phyloP scores from a whole-genome alignment of 1,284 basidiomycete genomes.

The Wallemia ichthyophaga region DNA sequence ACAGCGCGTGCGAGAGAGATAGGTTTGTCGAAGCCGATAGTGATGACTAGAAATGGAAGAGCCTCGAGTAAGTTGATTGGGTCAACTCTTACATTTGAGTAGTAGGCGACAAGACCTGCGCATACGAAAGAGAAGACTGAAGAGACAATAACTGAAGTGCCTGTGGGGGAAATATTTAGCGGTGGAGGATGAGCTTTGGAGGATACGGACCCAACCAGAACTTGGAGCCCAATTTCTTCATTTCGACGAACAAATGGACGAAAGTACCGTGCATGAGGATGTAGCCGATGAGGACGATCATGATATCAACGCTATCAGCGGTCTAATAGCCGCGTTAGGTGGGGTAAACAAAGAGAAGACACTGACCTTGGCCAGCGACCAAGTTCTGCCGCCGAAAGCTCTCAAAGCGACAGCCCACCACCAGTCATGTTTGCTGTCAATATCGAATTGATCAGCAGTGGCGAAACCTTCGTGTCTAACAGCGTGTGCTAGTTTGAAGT shows the following conservation, averaged over 20 bases:
- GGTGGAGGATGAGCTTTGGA: not conserved
- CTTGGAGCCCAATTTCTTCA: slow-evolving; percentile 54
- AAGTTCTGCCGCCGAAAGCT: not conserved
- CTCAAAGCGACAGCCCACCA: not conserved
- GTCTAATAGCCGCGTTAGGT: slow-evolving; percentile 29
- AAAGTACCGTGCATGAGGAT: slow-evolving; percentile 88
- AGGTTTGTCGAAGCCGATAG: slow-evolving; percentile 92
- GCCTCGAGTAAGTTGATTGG: slow-evolving; percentile 80
- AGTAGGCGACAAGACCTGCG: slow-evolving; percentile 52
- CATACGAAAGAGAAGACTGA: slow-evolving; percentile 66
- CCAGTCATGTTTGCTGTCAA: not conserved
- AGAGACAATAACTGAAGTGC: slow-evolving; percentile 50
- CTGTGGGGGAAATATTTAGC: slow-evolving; percentile 12
- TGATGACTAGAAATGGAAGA: slow-evolving; percentile 87
- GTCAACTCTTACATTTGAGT: slow-evolving; percentile 61
- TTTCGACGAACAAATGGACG: slow-evolving; percentile 58
- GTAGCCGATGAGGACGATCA: slow-evolving; percentile 83
- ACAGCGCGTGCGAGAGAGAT: slow-evolving; percentile 69
- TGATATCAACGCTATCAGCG: slow-evolving; percentile 82
- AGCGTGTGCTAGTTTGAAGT: not conserved
- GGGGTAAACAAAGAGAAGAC: not conserved
- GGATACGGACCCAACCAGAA: slow-evolving; percentile 48
- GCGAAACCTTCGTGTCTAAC: not conserved
- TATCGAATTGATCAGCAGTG: not conserved
- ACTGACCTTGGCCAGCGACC: not conserved